These are phyloP conservation scores for Saccharomyces hybrid DNA, from an alignment of 1,139 yeast species.

Conservation along the genomic window DNA sequence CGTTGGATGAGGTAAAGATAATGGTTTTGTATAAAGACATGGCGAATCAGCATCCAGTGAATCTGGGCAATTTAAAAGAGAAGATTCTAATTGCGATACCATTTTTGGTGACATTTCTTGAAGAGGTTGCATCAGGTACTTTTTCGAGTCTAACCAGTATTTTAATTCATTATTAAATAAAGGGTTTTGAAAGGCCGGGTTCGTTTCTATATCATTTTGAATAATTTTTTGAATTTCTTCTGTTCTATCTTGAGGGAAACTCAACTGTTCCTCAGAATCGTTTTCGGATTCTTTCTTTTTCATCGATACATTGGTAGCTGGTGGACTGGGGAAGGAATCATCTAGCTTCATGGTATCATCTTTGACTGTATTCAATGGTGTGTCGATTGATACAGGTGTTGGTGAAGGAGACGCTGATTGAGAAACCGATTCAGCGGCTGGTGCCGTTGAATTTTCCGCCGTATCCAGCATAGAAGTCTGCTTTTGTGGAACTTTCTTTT, in stretches of 20 bases:
- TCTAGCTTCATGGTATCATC: not conserved
- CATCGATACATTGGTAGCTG: not conserved
- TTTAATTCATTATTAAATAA: constrained; percentile 27
- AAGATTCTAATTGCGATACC: constrained; percentile 48
- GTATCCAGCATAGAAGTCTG: not conserved
- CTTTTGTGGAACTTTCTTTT: constrained; percentile 4
- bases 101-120: constrained; percentile 28
- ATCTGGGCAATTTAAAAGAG: constrained; percentile 86
- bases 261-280: not conserved
- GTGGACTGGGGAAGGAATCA: not conserved
- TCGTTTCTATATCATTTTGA: constrained; percentile 20
- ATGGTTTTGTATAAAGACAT: constrained; percentile 62
- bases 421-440: not conserved
- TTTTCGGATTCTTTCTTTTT: not conserved
- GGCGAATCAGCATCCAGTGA: constrained; percentile 88
- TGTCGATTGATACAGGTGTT: not conserved
- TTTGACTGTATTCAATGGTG: not conserved
- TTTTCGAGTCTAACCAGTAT: constrained; percentile 28
- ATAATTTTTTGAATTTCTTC: constrained; percentile 26
- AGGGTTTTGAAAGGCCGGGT: constrained; percentile 26
- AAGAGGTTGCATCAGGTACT: constrained; percentile 26
- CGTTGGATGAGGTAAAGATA: constrained; percentile 75
- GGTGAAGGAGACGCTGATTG: constrained; percentile 4
- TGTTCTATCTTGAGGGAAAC: constrained; percentile 23
- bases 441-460: not conserved